phyloP scores from a whole-genome alignment of 352 stramenopile genomes.

The Globisporangium emineosum region DNA sequence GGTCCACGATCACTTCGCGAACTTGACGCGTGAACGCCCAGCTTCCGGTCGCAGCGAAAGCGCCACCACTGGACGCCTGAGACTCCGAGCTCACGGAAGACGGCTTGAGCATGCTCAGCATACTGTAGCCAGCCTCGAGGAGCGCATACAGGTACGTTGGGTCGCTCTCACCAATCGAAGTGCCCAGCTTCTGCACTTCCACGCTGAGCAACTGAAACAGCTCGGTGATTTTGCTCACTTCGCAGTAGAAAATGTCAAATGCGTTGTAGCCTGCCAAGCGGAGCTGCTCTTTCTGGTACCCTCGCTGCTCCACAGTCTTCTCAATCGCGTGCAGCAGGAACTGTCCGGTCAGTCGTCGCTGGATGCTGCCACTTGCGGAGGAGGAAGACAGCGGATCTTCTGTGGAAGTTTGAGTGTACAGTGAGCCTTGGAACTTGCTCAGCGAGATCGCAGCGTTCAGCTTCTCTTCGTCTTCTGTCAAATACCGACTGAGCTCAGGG shows the following conservation, averaged over 20 bases:
- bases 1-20: conserved; percentile 57
- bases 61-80: conserved; percentile 12
- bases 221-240: conserved; percentile 78
- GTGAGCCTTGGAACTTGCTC: conserved; percentile 73
- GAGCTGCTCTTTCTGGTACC: conserved; percentile 78
- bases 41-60: conserved; percentile 32
- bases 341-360: conserved; percentile 44
- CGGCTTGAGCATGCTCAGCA: conserved; percentile 62
- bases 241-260: conserved; percentile 87
- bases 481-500: conserved; percentile 41
- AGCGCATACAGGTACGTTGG: conserved; percentile 54
- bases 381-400: neutral
- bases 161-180: conserved; percentile 60
- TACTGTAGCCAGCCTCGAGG: conserved; percentile 63
- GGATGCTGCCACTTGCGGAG: conserved; percentile 17
- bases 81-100: conserved; percentile 17
- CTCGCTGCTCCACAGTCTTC: conserved; percentile 62
- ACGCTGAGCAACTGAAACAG: conserved; percentile 54
- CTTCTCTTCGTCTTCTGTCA: conserved; percentile 75
- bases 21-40: conserved; percentile 64
- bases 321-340: conserved; percentile 78
- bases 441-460: conserved; percentile 69
- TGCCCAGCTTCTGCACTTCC: conserved; percentile 51
- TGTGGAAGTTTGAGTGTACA: conserved; percentile 25
- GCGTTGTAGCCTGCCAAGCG: conserved; percentile 77